phyloP scores from a whole-genome alignment of 805 yeast genomes.

The Schizosaccharomyces lindneri region DNA sequence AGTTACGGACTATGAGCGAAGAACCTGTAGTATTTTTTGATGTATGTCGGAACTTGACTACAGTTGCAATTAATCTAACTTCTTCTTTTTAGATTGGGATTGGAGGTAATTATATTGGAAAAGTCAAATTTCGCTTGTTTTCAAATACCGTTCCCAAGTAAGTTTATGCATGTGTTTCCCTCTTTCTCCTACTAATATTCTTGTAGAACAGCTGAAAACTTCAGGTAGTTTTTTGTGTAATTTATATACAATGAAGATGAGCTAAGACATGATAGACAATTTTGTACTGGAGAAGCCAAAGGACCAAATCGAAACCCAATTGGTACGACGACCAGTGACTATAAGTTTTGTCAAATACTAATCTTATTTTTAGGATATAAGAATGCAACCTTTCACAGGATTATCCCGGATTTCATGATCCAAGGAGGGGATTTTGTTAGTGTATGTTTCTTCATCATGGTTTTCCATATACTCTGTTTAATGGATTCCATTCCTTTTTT shows the following conservation, averaged over 20 bases:
- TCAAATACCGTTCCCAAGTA: background rate
- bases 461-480: too few species aligned
- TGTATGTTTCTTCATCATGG: constrained; percentile 5
- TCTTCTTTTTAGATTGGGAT: background rate
- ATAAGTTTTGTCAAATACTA: background rate
- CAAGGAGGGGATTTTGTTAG: constrained; percentile 34
- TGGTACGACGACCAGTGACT: background rate
- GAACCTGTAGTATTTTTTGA: background rate
- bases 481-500: too few species aligned
- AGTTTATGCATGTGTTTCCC: background rate
- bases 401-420: constrained; percentile 24
- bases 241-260: background rate
- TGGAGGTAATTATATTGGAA: background rate
- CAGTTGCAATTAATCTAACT: background rate
- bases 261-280: constrained; percentile 24
- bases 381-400: constrained; percentile 24
- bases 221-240: background rate
- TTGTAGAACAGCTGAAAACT: background rate
- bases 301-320: background rate
- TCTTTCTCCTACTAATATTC: background rate
- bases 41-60: background rate
- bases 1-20: background rate
- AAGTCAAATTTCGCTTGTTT: background rate
- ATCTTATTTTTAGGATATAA: constrained; percentile 23
- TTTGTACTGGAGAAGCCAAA: constrained; percentile 36